Base-by-base conservation (phyloP, 2,329 filamentous ascomycete species). In the Trichoderma oligosporum region DNA sequence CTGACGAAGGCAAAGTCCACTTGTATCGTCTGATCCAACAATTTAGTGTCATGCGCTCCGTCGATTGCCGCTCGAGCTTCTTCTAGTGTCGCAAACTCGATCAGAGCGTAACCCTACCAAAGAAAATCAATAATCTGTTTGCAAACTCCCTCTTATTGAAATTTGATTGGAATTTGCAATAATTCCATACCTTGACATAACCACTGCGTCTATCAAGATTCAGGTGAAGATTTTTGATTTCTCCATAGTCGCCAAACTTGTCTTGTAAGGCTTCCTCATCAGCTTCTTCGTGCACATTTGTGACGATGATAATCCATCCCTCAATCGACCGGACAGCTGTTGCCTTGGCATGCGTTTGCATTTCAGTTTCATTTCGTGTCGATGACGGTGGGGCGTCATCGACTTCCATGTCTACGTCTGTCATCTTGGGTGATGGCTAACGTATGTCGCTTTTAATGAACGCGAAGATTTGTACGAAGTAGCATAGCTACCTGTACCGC, bases 1-100 rank as follows among this genome's bases (percentile, higher is more conserved):
- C 89, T 78, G 59, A 94, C 89, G 69, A 94, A 94, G 1, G 89
- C 90, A 73, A 91, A 94, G 74, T 94, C 89, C 60, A 93, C 89
- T 59, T 82, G 76, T 62, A 94, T 81, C 7, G 86, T 90, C 78
- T 94, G 89, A 65, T 94, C 89, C 42, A 94, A 81, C 56, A 94
- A 76, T 72, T 92, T 89, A 39, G 85, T 84, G 61, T 84, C 78
- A 71, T 94, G 82, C n/a, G 87, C 87, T 65, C 85, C 86, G 70
- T 91, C 85, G 67, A 94, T 90, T 42, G 89, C 89, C n/a, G 86
- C 87, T 62, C 87, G 83, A 12, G 89, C 89, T 71, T 94, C 89
- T 62, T 85, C 81, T 38, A 91, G 77, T 1, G 89, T 93, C 1
- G 88, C 79, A 73, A 91, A 94, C 71, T 94, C 90, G 71, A 94